Base-by-base conservation (phyloP, 805 yeast genomes). In the Yamadazyma sp. region DNA sequence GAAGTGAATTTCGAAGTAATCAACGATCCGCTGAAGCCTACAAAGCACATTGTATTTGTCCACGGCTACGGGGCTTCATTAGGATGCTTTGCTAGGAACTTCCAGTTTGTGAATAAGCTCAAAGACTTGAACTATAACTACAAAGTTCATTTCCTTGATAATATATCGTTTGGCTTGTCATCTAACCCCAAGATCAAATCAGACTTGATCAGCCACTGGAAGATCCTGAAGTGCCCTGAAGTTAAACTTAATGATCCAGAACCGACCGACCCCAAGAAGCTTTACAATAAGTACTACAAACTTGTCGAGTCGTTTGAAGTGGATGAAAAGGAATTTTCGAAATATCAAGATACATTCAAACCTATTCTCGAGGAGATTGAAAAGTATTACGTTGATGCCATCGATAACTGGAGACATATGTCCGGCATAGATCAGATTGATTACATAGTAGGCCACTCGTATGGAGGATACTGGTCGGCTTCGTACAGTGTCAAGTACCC, bases 401-500 rank as follows among this genome's bases (percentile, higher is more conserved):
- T 86, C 5, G 91, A 85, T 35, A 54, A 59, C 5, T 85, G 95
- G 93, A 64, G 93, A 48, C 41, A 39, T 6, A 59, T 50, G 6
- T 62, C 73, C 14, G 66, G 68, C 0, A 55, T 85, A 8, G 71
- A 67, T 1, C 70, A 75, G 44, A 71, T 86, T 26, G 72, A 68
- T 46, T 82, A 76, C 49, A 53, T 86, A 10, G 61, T 85, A 14
- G 91, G 88, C 0, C 95, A 86, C 57, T 84, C 95, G 0, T 78
- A 77, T 46, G 95, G 95, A 21, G 93, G 88, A 0, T 81, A 83
- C 49, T 63, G 87, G 62, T 75, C 86, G 0, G 75, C 76, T 33
- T 74, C 80, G 5, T 85, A 82, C 54, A 70, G 84, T 2, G 52
- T 78, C 28, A 75, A 66, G 43, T 71, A 81, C 49, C 87, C 89